Base-by-base conservation (phyloP, 108 stramenopile genomes). In the Nitzschia putrida region DNA sequence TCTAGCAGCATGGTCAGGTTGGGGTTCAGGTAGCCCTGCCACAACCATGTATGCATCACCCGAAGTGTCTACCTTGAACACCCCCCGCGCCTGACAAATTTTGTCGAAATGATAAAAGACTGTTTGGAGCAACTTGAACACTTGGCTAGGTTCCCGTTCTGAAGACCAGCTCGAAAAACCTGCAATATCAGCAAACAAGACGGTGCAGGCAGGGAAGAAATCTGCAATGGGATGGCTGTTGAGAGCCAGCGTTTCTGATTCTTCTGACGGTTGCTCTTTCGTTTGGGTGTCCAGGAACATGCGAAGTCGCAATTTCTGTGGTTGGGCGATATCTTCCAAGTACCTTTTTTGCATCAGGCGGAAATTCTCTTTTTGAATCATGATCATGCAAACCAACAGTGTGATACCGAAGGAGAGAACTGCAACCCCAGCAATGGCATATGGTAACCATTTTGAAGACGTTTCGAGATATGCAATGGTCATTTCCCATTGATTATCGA, bases 171-270 rank as follows among this genome's bases (percentile, higher is more conserved):
- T 26, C 22, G 67, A 39, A 49, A 68, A 68, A 26, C 67, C 67
- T 0, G 42, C 45, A 9, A 70, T 53, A 20, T 70, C 69, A 20
- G 66, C 57, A 20, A 66, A 39, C 40, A 63, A 7, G 4, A 77
- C 69, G 14, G 76, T 71, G 7, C 81, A 82, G 39, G 79, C 61
- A n/a, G 71, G 71, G 43, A 64, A 72, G 61, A 72, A 74, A 56
- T 74, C 73, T 0, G 73, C 73, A 40, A 74, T 74, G 13, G 72
- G 72, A 22, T 55, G 43, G 9, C 42, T 37, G 52, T 53, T 66
- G 6, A 66, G 23, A 53, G 53, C 29, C 3, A 53, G 50, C 0
- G 12, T 23, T 66, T 66, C 64, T 51, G 53, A 38, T 29, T 52
- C 64, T 11, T 37, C 20, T 3, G 64, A 42, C 1, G 52, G 64